Evolutionary conservation across 2,329 filamentous ascomycete genomes (phyloP).

Genomic region (Penicillium psychrosexuale): DNA sequence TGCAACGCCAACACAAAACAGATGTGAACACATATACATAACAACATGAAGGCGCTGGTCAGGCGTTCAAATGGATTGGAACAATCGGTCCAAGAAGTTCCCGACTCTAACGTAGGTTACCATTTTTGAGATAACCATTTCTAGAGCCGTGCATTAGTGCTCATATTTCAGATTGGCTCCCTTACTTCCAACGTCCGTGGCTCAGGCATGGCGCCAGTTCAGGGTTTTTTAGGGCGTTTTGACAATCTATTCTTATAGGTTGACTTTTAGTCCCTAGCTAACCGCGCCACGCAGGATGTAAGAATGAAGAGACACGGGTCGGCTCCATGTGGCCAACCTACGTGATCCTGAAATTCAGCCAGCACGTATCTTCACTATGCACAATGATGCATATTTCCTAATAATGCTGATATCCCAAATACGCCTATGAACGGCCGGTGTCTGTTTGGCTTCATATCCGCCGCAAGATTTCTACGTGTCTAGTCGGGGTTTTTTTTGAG

Average conservation of each 20-base stretch:
- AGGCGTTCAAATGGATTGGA: neutral
- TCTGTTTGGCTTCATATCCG: neutral
- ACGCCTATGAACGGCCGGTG: neutral
- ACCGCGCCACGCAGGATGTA: neutral
- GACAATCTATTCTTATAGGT: neutral
- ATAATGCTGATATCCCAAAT: neutral
- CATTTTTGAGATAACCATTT: conserved; percentile 2
- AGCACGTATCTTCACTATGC: neutral
- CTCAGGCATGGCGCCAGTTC: conserved; percentile 2
- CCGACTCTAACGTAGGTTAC: neutral
- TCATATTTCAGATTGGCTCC: conserved; percentile 10
- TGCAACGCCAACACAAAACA: no score
- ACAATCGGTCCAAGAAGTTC: neutral
- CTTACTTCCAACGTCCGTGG: neutral
- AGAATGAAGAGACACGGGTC: neutral
- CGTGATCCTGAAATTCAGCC: neutral
- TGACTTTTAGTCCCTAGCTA: neutral
- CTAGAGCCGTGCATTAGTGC: conserved; percentile 11
- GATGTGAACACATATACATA: neutral
- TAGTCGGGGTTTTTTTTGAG: neutral
- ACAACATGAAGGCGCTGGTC: neutral
- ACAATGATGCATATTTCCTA: neutral
- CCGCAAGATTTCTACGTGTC: neutral
- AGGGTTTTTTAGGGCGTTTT: neutral
- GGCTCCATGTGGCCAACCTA: neutral